phyloP scores from a whole-genome alignment of 2,329 filamentous ascomycete species.

The Aspergillus niger region DNA sequence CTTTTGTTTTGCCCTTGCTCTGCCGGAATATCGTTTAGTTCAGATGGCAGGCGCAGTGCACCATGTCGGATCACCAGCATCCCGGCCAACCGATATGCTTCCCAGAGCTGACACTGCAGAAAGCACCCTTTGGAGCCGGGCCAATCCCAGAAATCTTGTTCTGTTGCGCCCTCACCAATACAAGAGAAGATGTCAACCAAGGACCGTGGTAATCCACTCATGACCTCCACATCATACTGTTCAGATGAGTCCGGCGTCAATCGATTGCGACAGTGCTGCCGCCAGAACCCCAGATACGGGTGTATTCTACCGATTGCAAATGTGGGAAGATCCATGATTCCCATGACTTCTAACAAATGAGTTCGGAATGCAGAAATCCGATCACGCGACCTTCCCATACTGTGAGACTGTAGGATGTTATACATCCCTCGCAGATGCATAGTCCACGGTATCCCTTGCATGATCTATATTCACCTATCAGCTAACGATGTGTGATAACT shows the following conservation, averaged over 20 bases:
- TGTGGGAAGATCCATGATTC: conserved; percentile 33
- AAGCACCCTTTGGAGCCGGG: conserved; percentile 28
- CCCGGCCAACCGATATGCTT: conserved; percentile 31
- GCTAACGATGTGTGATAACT: neutral
- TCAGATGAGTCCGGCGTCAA: neutral
- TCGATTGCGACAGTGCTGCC: conserved; percentile 24
- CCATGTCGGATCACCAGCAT: conserved; percentile 26
- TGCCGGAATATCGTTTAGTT: neutral
- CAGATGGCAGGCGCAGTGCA: neutral
- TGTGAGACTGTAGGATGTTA: conserved; percentile 29
- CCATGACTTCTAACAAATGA: conserved; percentile 36
- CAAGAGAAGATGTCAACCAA: conserved; percentile 32
- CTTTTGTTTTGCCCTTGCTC: neutral
- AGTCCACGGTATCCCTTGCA: conserved; percentile 34
- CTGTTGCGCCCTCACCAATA: conserved; percentile 26
- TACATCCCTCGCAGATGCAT: conserved; percentile 37
- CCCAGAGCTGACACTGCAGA: conserved; percentile 33
- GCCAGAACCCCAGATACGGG: conserved; percentile 31
- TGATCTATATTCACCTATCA: conserved; percentile 18
- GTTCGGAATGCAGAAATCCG: conserved; percentile 20
- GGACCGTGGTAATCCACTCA: conserved; percentile 32
- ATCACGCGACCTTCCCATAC: conserved; percentile 4
- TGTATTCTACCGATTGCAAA: conserved; percentile 30
- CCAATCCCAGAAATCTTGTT: conserved; percentile 35
- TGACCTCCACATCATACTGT: conserved; percentile 25